Evolutionary conservation across 2,329 filamentous ascomycete genomes (phyloP).

Genomic region (Colletotrichum truncatum): DNA sequence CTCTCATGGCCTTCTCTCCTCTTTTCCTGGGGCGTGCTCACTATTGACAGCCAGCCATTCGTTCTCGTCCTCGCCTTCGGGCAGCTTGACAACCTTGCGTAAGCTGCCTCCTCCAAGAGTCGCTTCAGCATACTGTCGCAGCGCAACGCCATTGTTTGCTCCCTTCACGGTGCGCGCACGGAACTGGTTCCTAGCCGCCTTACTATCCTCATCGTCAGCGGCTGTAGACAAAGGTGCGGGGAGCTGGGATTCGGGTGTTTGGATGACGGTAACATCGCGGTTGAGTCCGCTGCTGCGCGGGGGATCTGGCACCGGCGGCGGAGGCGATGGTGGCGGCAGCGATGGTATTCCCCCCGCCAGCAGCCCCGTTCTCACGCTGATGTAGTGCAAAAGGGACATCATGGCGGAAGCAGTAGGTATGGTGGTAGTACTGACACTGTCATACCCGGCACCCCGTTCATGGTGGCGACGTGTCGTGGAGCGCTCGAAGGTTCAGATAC

Average conservation of each 20-base stretch:
- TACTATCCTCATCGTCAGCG: conserved; percentile 59
- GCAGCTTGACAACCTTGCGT: conserved; percentile 94
- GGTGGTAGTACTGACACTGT: conserved; percentile 33
- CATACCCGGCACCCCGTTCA: conserved; percentile 21
- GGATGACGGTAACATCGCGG: conserved; percentile 33
- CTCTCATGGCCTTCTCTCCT: not conserved
- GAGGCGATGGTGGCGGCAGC: conserved; percentile 11
- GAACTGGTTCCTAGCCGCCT: conserved; percentile 84
- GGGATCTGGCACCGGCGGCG: conserved; percentile 26
- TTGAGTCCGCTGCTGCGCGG: conserved; percentile 21
- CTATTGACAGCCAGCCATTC: conserved; percentile 99
- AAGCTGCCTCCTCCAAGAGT: conserved; percentile 94
- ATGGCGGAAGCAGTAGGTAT: not conserved
- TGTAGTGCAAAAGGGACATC: conserved; percentile 31
- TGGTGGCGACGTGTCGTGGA: conserved; percentile 16
- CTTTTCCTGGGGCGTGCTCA: conserved; percentile 56
- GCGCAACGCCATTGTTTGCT: conserved; percentile 83
- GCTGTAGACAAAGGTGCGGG: conserved; percentile 40
- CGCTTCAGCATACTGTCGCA: conserved; percentile 97
- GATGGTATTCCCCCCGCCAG: conserved; percentile 20
- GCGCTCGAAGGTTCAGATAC: conserved; percentile 17
- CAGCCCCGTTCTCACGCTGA: conserved; percentile 36
- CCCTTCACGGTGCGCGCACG: conserved; percentile 88
- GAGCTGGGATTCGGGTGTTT: conserved; percentile 10
- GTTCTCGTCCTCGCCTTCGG: conserved; percentile 96